These are phyloP conservation scores for Trametes punicea DNA, from an alignment of 768 basidiomycete species.

Conservation along the genomic window DNA sequence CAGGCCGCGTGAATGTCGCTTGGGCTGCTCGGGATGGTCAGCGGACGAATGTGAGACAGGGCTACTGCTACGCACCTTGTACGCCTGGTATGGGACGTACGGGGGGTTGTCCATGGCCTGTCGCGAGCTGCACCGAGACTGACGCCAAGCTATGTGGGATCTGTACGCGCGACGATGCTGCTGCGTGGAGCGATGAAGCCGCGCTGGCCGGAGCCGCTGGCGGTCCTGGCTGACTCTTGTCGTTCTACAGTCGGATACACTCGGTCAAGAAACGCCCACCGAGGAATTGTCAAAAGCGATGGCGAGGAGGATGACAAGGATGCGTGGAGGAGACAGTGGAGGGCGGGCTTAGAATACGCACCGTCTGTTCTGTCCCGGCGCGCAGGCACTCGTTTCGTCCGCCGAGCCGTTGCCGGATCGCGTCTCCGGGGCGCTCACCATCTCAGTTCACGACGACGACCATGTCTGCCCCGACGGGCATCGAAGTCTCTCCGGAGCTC, in stretches of 20 bases:
- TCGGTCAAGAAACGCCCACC: no score
- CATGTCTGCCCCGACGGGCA: conserved; percentile 78
- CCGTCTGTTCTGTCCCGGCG: no score
- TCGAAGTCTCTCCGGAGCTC: conserved; percentile 59
- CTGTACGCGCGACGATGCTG: neutral
- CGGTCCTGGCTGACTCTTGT: conserved; percentile 6
- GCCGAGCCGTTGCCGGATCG: neutral
- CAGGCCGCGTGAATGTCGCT: conserved; percentile 42
- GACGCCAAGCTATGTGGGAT: neutral
- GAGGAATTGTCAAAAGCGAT: no score
- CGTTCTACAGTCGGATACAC: neutral
- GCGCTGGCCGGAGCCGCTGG: conserved; percentile 12
- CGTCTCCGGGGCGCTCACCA: neutral
- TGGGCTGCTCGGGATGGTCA: conserved; percentile 35
- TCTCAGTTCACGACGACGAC: conserved; percentile 6
- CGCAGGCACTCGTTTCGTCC: no score
- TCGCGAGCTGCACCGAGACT: neutral
- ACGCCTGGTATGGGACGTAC: conserved; percentile 49
- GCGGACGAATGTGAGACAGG: neutral
- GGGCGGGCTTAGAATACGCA: neutral
- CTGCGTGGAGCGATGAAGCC: conserved; percentile 16
- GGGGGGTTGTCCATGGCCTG: conserved; percentile 27
- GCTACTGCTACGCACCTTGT: conserved; percentile 34
- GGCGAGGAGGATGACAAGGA: neutral
- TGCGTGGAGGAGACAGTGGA: neutral